Percentiles rank a stretch among this genome's conserved stretches.
phyloP scores from a whole-genome alignment of 2,329 filamentous ascomycete species.

The Anthostomella pinea region DNA sequence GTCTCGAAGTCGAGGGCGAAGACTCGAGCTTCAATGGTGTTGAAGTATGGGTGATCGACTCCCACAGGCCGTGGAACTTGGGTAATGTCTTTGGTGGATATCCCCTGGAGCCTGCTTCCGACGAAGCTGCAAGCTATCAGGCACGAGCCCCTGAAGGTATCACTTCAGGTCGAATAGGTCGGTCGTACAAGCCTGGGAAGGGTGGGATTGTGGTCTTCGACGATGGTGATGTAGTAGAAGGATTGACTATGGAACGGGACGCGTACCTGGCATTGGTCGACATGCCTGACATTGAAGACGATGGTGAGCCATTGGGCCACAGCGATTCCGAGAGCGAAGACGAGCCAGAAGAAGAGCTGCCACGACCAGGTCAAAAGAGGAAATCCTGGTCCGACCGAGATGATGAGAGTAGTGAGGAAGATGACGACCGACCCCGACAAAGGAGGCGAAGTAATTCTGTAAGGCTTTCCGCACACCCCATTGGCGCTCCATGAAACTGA shows the following conservation, averaged over 20 bases:
- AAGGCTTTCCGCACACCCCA: slow-evolving; percentile 31
- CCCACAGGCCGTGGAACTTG: slow-evolving; percentile 90
- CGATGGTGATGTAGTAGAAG: slow-evolving; percentile 90
- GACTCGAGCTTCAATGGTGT: slow-evolving; percentile 75
- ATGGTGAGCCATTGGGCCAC: slow-evolving; percentile 60
- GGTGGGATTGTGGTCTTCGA: slow-evolving; percentile 94
- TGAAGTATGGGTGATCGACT: slow-evolving; percentile 92
- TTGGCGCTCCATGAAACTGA: slow-evolving; percentile 32
- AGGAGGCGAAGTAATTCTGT: slow-evolving; percentile 86
- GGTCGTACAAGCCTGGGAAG: slow-evolving; percentile 70
- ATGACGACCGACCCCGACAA: slow-evolving; percentile 73
- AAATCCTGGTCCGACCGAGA: slow-evolving; percentile 75
- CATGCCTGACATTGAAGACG: slow-evolving; percentile 86
- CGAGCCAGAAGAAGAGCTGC: slow-evolving; percentile 49
- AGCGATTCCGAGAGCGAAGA: slow-evolving; percentile 57
- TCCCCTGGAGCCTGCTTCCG: slow-evolving; percentile 50
- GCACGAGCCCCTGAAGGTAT: slow-evolving; percentile 63
- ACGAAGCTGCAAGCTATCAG: slow-evolving; percentile 44
- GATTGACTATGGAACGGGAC: slow-evolving; percentile 68
- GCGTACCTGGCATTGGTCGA: slow-evolving; percentile 83
- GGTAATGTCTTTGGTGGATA: slow-evolving; percentile 86
- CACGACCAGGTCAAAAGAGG: slow-evolving; percentile 62
- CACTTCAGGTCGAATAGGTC: slow-evolving; percentile 67
- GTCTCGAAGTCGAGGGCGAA: slow-evolving; percentile 66
- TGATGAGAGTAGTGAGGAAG: slow-evolving; percentile 68